Conservation (phyloP, 306 rosid species). For the Quercus mongolica region DNA sequence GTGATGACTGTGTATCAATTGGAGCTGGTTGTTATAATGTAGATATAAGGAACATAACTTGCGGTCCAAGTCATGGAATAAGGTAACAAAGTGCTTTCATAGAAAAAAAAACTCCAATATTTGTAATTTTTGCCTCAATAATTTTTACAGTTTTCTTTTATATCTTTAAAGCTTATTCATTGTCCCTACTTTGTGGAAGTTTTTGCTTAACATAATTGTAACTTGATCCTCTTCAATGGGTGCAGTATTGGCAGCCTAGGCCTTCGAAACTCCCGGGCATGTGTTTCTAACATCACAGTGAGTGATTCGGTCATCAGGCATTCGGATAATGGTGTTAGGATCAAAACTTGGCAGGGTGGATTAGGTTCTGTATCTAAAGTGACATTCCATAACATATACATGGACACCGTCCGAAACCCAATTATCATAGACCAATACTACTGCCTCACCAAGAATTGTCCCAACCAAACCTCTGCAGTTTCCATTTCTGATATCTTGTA, state of each 20-base stretch:
- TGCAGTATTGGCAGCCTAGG: conserved; percentile 52
- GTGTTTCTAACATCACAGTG: conserved; percentile 45
- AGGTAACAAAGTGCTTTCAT: conserved; percentile 25
- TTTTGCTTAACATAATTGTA: not conserved
- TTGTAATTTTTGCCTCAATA: not conserved
- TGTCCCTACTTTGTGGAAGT: not conserved
- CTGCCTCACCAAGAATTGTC: conserved; percentile 44
- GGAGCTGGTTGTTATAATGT: conserved; percentile 52
- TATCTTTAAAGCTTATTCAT: too few relatives aligned
- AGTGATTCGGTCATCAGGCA: conserved; percentile 36
- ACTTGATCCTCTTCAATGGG: not conserved
- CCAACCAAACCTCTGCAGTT: conserved; percentile 57
- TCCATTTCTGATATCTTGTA: conserved; percentile 32
- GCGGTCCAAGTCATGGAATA: conserved; percentile 67
- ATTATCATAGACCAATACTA: conserved; percentile 62
- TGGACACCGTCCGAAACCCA: conserved; percentile 48
- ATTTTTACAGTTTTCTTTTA: not conserved
- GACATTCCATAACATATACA: conserved; percentile 28
- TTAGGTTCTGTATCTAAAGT: conserved; percentile 39
- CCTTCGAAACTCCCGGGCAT: conserved; percentile 35
- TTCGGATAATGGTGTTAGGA: conserved; percentile 51
- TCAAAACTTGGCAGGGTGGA: conserved; percentile 68
- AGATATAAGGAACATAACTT: conserved; percentile 44
- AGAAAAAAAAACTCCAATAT: not conserved
- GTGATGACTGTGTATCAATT: conserved; percentile 60